A percentile compares a stretch with the other conserved stretches of the same genome.
Conservation (phyloP, 2,329 filamentous ascomycete species). For the Diaporthe caulivora region DNA sequence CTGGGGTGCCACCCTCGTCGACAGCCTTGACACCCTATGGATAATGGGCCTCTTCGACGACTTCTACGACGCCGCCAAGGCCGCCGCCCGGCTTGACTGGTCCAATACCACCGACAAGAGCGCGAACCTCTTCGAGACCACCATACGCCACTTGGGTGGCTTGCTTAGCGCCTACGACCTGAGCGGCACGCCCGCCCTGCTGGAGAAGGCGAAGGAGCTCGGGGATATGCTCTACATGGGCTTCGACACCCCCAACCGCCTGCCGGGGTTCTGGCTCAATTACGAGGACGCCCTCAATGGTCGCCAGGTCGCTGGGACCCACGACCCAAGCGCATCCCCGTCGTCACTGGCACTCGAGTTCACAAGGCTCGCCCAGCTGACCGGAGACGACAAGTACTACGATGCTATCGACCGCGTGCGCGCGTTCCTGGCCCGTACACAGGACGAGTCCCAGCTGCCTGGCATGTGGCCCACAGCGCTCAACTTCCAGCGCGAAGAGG, state of each 20-base stretch:
- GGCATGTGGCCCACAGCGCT: conserved; percentile 81
- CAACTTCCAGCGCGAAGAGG: conserved; percentile 66
- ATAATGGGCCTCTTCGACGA: conserved; percentile 85
- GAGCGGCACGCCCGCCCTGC: conserved; percentile 75
- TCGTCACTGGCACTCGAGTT: conserved; percentile 79
- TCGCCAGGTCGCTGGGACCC: conserved; percentile 49
- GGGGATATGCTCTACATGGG: conserved; percentile 81
- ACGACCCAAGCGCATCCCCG: conserved; percentile 53
- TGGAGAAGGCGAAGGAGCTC: conserved; percentile 83
- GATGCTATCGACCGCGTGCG: conserved; percentile 74
- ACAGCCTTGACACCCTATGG: conserved; percentile 86
- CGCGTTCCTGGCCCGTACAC: conserved; percentile 74
- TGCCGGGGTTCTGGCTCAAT: conserved; percentile 69
- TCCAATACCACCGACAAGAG: conserved; percentile 77
- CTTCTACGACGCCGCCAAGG: conserved; percentile 79
- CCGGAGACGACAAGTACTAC: conserved; percentile 76
- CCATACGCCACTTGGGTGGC: conserved; percentile 91
- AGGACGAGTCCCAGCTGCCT: conserved; percentile 77
- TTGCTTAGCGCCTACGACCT: conserved; percentile 89
- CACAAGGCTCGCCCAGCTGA: conserved; percentile 77
- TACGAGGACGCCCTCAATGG: conserved; percentile 56
- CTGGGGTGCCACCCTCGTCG: conserved; percentile 92
- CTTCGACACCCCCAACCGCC: conserved; percentile 57
- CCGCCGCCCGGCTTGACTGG: conserved; percentile 79
- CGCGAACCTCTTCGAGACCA: conserved; percentile 87